These are phyloP conservation scores for Aspergillus vadensis DNA, from an alignment of 2,329 filamentous ascomycete species.

Conservation along the genomic window DNA sequence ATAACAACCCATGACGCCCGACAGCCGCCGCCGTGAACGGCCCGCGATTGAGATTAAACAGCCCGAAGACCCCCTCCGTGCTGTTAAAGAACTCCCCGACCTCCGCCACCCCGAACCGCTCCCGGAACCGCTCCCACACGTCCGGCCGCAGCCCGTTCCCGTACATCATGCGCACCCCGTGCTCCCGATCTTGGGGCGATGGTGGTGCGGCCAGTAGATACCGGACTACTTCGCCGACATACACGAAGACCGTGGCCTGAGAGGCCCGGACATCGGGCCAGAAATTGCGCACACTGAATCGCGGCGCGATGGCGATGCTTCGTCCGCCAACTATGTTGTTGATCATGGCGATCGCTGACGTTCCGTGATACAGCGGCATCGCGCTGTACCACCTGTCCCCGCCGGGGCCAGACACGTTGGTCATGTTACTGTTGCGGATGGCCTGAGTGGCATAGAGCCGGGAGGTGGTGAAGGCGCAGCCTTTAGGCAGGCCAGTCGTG, in stretches of 20 bases:
- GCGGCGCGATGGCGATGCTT: constrained; percentile 42
- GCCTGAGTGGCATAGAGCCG: constrained; percentile 46
- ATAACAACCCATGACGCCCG: constrained; percentile 69
- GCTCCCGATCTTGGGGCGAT: constrained; percentile 47
- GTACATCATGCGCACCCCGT: constrained; percentile 49
- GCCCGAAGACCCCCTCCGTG: constrained; percentile 68
- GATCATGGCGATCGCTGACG: constrained; percentile 64
- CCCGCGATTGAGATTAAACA: constrained; percentile 63
- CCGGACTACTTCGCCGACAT: constrained; percentile 75
- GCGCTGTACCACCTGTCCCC: constrained; percentile 71
- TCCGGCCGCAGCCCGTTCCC: constrained; percentile 54
- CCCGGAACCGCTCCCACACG: constrained; percentile 56
- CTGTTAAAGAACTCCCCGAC: constrained; percentile 78
- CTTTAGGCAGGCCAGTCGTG: constrained; percentile 76
- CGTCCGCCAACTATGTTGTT: constrained; percentile 57
- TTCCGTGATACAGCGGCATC: constrained; percentile 79
- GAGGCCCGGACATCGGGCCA: constrained; percentile 72
- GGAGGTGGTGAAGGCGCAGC: constrained; percentile 61
- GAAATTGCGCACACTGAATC: constrained; percentile 69
- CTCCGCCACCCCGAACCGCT: constrained; percentile 54
- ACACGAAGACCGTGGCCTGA: constrained; percentile 69
- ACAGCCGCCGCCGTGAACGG: constrained; percentile 66
- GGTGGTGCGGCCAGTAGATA: constrained; percentile 70
- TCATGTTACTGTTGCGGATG: constrained; percentile 36
- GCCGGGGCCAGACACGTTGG: constrained; percentile 30